A percentile compares a stretch with the other conserved stretches of the same genome.
These are phyloP conservation scores for Neurospora tetrasperma DNA, from an alignment of 495 filamentous ascomycete species.

Conservation along the genomic window DNA sequence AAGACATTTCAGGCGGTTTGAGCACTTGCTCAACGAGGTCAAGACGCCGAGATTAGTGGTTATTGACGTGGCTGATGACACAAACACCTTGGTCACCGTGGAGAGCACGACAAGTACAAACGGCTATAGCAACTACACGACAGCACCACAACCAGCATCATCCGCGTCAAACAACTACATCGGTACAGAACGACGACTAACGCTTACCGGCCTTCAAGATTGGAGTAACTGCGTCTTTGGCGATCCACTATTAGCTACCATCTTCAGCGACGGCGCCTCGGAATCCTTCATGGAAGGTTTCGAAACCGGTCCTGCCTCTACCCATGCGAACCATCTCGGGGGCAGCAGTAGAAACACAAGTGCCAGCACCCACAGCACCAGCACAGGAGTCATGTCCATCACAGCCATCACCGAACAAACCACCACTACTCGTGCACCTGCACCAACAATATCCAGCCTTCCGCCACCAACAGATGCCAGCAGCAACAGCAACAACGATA, in stretches of 20 bases:
- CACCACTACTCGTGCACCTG: neutral
- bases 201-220: slow-evolving; percentile 28
- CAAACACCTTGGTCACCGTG: slow-evolving; percentile 23
- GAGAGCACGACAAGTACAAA: neutral
- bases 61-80: slow-evolving; percentile 24
- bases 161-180: neutral
- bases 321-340: neutral
- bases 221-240: slow-evolving; percentile 50
- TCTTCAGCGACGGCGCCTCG: slow-evolving; percentile 35
- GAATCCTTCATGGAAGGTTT: slow-evolving; percentile 34
- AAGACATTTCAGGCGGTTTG: slow-evolving; percentile 25
- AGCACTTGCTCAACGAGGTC: slow-evolving; percentile 30
- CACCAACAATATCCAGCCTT: neutral
- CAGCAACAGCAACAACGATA: neutral
- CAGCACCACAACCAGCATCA: neutral
- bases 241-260: slow-evolving; percentile 44
- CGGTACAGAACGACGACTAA: neutral
- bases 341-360: neutral
- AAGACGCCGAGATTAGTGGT: slow-evolving; percentile 27
- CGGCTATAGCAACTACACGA: neutral
- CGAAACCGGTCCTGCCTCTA: neutral
- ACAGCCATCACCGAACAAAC: neutral
- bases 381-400: neutral
- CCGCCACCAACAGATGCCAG: neutral
- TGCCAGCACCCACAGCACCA: neutral